phyloP scores from a whole-genome alignment of 78 protist species.

The Emiliania huxleyi region DNA sequence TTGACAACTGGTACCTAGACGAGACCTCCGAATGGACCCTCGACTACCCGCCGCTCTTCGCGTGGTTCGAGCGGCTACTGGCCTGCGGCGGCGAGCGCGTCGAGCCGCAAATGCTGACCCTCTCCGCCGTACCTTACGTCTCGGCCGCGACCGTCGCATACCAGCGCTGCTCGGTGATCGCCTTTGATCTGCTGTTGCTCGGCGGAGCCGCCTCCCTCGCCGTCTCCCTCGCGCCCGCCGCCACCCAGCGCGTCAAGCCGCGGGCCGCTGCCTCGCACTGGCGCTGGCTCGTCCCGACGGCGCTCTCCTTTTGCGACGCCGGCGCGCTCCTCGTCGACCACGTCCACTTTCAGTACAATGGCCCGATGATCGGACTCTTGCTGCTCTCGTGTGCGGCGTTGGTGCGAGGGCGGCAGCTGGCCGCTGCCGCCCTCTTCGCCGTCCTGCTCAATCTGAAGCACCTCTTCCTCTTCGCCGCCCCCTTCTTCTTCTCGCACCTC shows the following conservation, averaged over 20 bases:
- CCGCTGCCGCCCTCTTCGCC: slow-evolving; percentile 62
- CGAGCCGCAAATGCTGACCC: slow-evolving; percentile 70
- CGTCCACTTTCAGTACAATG: slow-evolving; percentile 92
- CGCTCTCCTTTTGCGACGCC: slow-evolving; percentile 44
- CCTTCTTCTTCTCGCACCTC: slow-evolving; percentile 71
- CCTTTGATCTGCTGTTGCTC: slow-evolving; percentile 55
- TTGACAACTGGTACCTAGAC: slow-evolving; percentile 44
- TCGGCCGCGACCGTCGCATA: slow-evolving; percentile 62
- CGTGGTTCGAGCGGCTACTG: slow-evolving; percentile 83
- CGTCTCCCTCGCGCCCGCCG: too few relatives aligned
- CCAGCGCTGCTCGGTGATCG: slow-evolving; percentile 73
- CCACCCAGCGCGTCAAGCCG: too few relatives aligned
- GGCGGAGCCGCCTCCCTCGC: too few relatives aligned
- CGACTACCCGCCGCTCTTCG: slow-evolving; percentile 98
- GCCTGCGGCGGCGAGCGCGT: neutral
- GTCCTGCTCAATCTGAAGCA: slow-evolving; percentile 81
- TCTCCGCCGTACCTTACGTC: slow-evolving; percentile 43
- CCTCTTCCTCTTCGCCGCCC: slow-evolving; percentile 79
- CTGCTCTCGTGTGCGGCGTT: neutral
- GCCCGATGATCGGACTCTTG: slow-evolving; percentile 74
- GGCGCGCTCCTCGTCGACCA: slow-evolving; percentile 81
- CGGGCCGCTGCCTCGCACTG: neutral
- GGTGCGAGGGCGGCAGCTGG: neutral
- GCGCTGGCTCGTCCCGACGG: neutral
- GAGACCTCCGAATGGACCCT: slow-evolving; percentile 88